Evolutionary conservation across 805 yeast species (phyloP).

Genomic region (Cyberlindnera xishuangbannaensis): DNA sequence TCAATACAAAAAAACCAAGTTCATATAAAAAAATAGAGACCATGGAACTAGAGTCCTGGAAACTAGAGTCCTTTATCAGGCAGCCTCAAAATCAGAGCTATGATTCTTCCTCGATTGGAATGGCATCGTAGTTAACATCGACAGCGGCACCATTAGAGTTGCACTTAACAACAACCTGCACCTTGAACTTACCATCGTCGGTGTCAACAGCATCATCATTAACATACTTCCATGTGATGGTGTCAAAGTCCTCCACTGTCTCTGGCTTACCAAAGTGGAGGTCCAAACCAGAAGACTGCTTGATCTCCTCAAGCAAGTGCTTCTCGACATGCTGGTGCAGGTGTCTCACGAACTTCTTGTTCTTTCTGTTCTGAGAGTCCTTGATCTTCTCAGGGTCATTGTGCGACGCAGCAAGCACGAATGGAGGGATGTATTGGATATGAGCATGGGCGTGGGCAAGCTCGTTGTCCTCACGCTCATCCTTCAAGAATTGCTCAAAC

Average conservation of each 20-base stretch:
- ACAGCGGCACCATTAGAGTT: slow-evolving; percentile 63
- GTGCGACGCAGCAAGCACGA: slow-evolving; percentile 59
- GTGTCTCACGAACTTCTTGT: slow-evolving; percentile 65
- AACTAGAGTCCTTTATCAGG: no score
- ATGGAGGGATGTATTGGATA: slow-evolving; percentile 67
- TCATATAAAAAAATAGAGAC: no score
- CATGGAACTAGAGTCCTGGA: no score
- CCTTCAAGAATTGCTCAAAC: slow-evolving; percentile 60
- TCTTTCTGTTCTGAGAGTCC: slow-evolving; percentile 65
- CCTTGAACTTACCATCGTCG: slow-evolving; percentile 53
- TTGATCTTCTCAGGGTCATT: slow-evolving; percentile 67
- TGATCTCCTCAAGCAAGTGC: slow-evolving; percentile 64
- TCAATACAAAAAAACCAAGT: no score
- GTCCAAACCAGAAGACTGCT: slow-evolving; percentile 49
- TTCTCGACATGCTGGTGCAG: slow-evolving; percentile 70
- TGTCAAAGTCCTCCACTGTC: slow-evolving; percentile 38
- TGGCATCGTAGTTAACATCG: slow-evolving; percentile 57
- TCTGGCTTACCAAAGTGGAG: slow-evolving; percentile 48
- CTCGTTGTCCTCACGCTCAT: slow-evolving; percentile 74
- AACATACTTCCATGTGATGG: slow-evolving; percentile 56
- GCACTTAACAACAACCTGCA: slow-evolving; percentile 58
- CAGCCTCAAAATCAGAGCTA: no score
- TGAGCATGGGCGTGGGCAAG: slow-evolving; percentile 64
- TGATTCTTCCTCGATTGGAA: slow-evolving; percentile 21
- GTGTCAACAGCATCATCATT: slow-evolving; percentile 44